These are phyloP conservation scores for Epichloe sylvatica DNA, from an alignment of 2,329 filamentous ascomycete species.

Conservation along the genomic window DNA sequence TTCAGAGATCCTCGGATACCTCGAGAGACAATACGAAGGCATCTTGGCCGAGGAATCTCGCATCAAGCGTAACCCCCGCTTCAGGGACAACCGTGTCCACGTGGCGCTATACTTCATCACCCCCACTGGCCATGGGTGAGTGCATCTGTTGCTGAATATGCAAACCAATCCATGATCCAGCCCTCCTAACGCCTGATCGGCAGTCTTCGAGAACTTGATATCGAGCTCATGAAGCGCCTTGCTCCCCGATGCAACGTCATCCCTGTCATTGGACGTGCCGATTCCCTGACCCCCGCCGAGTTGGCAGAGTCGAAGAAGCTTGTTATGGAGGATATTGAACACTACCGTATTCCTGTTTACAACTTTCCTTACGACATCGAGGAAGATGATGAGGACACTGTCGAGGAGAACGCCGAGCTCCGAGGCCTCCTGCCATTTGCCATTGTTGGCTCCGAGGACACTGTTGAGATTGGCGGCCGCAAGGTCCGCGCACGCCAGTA, in stretches of 20 bases:
- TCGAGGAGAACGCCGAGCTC: conserved; percentile 97
- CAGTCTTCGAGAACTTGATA: conserved; percentile 94
- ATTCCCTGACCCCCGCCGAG: conserved; percentile 91
- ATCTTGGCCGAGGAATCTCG: conserved; percentile 98
- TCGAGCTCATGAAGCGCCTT: conserved; percentile 98
- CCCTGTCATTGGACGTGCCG: conserved; percentile 94
- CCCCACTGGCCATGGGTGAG: conserved; percentile 85
- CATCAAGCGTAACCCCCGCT: conserved; percentile 99
- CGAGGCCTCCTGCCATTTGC: conserved; percentile 97
- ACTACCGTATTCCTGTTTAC: conserved; percentile 98
- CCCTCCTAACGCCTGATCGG: not conserved
- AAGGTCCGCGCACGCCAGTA: conserved; percentile 92
- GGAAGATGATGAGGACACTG: conserved; percentile 97
- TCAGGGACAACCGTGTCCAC: conserved; percentile 97
- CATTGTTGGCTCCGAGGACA: conserved; percentile 93
- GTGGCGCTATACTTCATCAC: conserved; percentile 99
- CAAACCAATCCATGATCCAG: not conserved
- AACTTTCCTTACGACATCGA: conserved; percentile 99
- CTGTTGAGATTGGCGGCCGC: conserved; percentile 84
- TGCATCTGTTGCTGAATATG: not conserved
- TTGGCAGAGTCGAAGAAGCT: conserved; percentile 98
- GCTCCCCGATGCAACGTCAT: conserved; percentile 98
- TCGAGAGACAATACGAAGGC: conserved; percentile 98
- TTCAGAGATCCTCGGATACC: conserved; percentile 92
- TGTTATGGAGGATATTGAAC: conserved; percentile 99